phyloP scores from a whole-genome alignment of 805 yeast species.

The Tetrapisispora taiwanensis region DNA sequence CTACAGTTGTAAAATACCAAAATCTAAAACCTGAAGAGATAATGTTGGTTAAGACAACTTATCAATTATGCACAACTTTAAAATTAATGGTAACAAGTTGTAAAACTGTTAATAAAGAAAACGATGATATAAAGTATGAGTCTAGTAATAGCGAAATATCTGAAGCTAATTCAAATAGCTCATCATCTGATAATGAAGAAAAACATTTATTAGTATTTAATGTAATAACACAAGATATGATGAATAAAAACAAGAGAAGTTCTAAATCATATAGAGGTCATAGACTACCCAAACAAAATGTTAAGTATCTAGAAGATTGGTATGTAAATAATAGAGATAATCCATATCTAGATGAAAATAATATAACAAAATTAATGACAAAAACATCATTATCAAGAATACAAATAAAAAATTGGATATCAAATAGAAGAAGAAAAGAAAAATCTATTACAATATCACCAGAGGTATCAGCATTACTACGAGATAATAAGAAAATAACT shows the following conservation, averaged over 20 bases:
- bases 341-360: slow-evolving; percentile 13
- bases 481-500: not conserved
- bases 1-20: slow-evolving; percentile 1
- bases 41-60: slow-evolving; percentile 4
- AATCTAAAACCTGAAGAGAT: slow-evolving; percentile 5
- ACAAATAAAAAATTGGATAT: slow-evolving; percentile 23
- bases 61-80: slow-evolving; percentile 9
- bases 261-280: slow-evolving; percentile 14
- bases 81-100: slow-evolving; percentile 4
- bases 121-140: not conserved
- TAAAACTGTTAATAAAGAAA: not conserved
- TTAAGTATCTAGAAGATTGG: slow-evolving; percentile 12
- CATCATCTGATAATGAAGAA: not conserved
- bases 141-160: not conserved
- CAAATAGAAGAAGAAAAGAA: slow-evolving; percentile 21
- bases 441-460: slow-evolving; percentile 10
- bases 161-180: not conserved
- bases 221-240: slow-evolving; percentile 13
- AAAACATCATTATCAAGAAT: slow-evolving; percentile 12
- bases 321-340: slow-evolving; percentile 8
- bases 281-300: slow-evolving; percentile 11
- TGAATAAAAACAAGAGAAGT: slow-evolving; percentile 3
- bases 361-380: slow-evolving; percentile 5
- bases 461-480: slow-evolving; percentile 6
- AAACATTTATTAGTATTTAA: slow-evolving; percentile 5